These are phyloP conservation scores for Suillus cothurnatus DNA, from an alignment of 768 basidiomycete genomes.

Conservation along the genomic window DNA sequence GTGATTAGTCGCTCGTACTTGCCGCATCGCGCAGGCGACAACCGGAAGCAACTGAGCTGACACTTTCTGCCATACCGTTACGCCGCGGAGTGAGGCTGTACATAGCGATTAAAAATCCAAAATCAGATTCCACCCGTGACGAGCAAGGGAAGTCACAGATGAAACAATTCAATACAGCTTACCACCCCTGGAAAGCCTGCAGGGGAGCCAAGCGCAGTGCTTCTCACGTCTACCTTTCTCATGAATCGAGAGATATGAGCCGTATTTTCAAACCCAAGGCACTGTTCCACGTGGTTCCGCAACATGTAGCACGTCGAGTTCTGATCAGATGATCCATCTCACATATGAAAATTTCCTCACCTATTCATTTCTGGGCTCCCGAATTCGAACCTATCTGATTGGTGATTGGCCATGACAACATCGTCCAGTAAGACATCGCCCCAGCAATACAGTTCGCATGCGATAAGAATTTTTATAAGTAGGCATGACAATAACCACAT, in stretches of 20 bases:
- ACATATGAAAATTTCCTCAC: background rate
- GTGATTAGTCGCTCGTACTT: background rate
- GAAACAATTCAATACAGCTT: background rate
- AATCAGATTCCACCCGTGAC: background rate
- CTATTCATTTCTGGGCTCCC: too few relatives aligned
- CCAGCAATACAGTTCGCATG: background rate
- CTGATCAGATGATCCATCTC: background rate
- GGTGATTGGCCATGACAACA: background rate
- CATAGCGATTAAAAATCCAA: background rate
- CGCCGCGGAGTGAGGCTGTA: background rate
- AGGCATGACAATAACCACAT: constrained; percentile 2
- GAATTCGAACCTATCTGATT: background rate
- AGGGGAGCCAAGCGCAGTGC: background rate
- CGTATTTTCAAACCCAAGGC: background rate
- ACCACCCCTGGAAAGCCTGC: background rate
- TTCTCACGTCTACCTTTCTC: constrained; percentile 2
- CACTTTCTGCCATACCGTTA: background rate
- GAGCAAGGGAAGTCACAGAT: background rate
- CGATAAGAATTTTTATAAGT: background rate
- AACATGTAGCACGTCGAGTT: background rate
- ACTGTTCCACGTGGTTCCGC: background rate
- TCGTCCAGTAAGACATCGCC: background rate
- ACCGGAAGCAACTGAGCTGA: background rate
- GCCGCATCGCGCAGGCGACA: background rate
- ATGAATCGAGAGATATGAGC: background rate